phyloP scores from a whole-genome alignment of 345 rosid genomes.

The Pugionium dolabratum region DNA sequence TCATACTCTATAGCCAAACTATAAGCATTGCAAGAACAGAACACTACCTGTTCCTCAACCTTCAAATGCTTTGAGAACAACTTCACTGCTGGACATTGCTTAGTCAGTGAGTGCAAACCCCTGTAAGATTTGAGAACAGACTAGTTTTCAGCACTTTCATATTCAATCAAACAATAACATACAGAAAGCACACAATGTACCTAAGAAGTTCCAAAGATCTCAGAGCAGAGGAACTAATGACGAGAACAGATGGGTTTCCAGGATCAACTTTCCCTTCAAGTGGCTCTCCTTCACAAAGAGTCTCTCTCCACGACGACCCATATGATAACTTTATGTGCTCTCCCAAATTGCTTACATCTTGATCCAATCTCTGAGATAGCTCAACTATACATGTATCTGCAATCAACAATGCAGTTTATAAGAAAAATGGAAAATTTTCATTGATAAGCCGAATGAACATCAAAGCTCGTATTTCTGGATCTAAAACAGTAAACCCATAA shows the following conservation, averaged over 20 bases:
- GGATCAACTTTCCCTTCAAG: no score
- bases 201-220: conserved; percentile 62
- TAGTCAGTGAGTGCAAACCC: conserved; percentile 65
- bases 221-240: conserved; percentile 68
- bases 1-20: neutral
- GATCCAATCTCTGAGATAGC: conserved; percentile 44
- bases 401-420: neutral
- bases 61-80: conserved; percentile 89
- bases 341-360: conserved; percentile 53
- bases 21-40: neutral
- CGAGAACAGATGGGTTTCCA: conserved; percentile 61
- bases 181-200: conserved; percentile 34
- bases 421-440: no score
- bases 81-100: conserved; percentile 70
- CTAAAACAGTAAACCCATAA: neutral
- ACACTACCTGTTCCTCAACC: conserved; percentile 81
- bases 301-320: no score
- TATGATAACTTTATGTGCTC: conserved; percentile 13
- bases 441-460: neutral
- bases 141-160: no score
- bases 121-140: conserved; percentile 27
- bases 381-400: conserved; percentile 65
- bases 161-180: conserved; percentile 4
- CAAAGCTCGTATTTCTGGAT: neutral
- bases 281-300: no score